phyloP scores from a whole-genome alignment of 257 asterid species.

The Solanum clarkiae region DNA sequence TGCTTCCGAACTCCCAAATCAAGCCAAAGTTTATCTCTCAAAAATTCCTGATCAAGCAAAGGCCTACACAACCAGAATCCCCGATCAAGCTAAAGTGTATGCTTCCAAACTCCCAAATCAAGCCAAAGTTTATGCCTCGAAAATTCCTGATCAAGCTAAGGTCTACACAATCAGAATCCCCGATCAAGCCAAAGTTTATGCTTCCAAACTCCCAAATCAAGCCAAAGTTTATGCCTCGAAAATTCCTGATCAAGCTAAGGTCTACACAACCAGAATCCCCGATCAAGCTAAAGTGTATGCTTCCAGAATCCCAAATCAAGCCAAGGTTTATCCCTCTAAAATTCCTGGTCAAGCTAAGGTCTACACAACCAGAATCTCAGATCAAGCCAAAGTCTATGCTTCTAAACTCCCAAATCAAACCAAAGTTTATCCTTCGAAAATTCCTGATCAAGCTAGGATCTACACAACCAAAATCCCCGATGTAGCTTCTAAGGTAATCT shows the following conservation, averaged over 20 bases:
- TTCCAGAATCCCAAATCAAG: no score
- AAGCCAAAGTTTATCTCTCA: neutral
- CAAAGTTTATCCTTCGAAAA: neutral
- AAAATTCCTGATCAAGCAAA: neutral
- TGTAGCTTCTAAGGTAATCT: neutral
- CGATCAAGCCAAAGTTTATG: neutral
- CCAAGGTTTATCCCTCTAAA: neutral
- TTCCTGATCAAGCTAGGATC: neutral
- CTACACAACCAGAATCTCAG: neutral
- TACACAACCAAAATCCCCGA: neutral
- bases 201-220: neutral
- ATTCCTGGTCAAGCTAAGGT: neutral
- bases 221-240: neutral
- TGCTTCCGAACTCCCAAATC: neutral
- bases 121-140: neutral
- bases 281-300: neutral
- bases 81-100: neutral
- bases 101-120: no score
- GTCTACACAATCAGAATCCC: neutral
- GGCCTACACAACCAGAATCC: neutral
- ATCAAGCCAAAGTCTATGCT: neutral
- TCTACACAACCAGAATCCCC: neutral
- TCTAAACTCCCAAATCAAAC: neutral
- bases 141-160: neutral
- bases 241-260: neutral